These are phyloP conservation scores for Dimargaris xerosporica DNA, from an alignment of 192 early-diverging fungal genomes.

Conservation along the genomic window DNA sequence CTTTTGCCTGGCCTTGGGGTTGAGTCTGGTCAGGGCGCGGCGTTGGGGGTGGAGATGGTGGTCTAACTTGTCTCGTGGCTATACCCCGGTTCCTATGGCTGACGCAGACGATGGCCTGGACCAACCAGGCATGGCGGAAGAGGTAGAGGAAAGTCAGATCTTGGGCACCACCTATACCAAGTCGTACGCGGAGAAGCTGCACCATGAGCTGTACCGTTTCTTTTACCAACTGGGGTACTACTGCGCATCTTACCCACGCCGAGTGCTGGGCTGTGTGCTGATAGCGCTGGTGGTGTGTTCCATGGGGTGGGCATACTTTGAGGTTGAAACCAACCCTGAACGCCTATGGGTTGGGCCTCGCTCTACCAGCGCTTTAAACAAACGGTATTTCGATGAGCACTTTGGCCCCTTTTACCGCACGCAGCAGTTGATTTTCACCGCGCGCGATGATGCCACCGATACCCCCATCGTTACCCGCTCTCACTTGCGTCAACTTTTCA, in stretches of 20 bases:
- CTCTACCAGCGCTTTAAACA: slow-evolving; percentile 32
- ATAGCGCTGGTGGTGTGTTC: slow-evolving; percentile 32
- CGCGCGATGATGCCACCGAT: slow-evolving; percentile 17
- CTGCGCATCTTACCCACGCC: slow-evolving; percentile 37
- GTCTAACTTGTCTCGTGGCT: not conserved
- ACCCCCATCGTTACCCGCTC: slow-evolving; percentile 25
- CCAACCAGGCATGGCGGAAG: slow-evolving; percentile 15
- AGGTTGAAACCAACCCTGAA: slow-evolving; percentile 37
- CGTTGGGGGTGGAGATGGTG: too few relatives aligned
- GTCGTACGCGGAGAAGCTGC: slow-evolving; percentile 31
- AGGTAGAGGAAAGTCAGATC: slow-evolving; percentile 15
- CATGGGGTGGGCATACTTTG: slow-evolving; percentile 37
- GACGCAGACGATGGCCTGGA: not conserved
- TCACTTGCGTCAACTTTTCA: slow-evolving; percentile 29
- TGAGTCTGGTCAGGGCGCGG: not conserved
- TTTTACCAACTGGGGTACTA: slow-evolving; percentile 41
- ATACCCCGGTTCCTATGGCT: not conserved
- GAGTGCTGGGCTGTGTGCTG: slow-evolving; percentile 25
- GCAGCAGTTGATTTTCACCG: slow-evolving; percentile 36
- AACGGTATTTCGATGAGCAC: slow-evolving; percentile 40
- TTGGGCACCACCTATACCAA: slow-evolving; percentile 22
- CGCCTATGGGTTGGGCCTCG: slow-evolving; percentile 44
- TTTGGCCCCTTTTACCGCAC: slow-evolving; percentile 55
- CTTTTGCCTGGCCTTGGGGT: not conserved
- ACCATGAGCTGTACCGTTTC: slow-evolving; percentile 33